Evolutionary conservation across 169 alveolate genomes (phyloP).

Genomic region (Eimeria praecox): DNA sequence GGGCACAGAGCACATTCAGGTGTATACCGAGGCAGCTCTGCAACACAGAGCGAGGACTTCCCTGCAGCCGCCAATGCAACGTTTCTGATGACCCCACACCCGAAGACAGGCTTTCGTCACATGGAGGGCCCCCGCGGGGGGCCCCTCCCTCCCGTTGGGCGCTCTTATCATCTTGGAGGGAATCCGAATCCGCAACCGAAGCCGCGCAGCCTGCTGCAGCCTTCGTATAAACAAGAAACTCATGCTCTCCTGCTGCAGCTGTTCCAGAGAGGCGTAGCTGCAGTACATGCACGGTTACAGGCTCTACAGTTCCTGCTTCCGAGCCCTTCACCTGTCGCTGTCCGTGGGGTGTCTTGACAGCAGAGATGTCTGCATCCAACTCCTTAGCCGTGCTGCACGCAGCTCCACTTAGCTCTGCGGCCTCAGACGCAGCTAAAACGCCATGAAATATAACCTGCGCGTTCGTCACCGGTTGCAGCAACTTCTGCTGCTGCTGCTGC

Average conservation of each 20-base stretch:
- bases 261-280: not conserved
- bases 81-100: not conserved
- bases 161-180: not conserved
- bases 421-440: not conserved
- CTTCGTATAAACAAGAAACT: slow-evolving; percentile 29
- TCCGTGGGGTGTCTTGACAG: not conserved
- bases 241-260: not conserved
- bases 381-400: not conserved
- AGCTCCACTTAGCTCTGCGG: not conserved
- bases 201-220: not conserved
- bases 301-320: not conserved
- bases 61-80: slow-evolving; percentile 30
- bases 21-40: slow-evolving; percentile 69
- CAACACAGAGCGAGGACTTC: slow-evolving; percentile 19
- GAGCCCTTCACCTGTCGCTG: not conserved
- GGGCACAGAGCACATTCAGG: not conserved
- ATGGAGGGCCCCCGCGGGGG: not conserved
- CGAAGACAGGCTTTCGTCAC: not conserved
- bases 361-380: not conserved
- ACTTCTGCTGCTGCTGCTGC: slow-evolving; percentile 45
- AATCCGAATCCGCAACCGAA: not conserved
- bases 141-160: not conserved
- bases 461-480: slow-evolving; percentile 19
- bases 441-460: slow-evolving; percentile 21
- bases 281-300: slow-evolving; percentile 21